Conservation (phyloP, 129 eudicot genomes). For the Chrysanthemum makinoi region DNA sequence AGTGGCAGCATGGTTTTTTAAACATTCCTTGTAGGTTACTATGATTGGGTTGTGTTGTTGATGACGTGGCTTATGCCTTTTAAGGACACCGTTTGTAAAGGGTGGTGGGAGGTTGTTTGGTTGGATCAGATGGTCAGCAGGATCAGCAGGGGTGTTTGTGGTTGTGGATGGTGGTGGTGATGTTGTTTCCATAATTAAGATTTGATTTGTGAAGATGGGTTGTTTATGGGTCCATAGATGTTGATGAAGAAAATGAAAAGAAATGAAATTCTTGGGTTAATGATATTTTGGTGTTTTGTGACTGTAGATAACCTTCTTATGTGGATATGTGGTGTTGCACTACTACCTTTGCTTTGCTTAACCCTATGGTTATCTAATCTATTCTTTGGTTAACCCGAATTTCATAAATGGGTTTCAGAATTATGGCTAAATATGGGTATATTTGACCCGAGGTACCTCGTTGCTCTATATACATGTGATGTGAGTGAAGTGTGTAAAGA, state of each 20-base stretch:
- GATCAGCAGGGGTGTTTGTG: constrained; percentile 4
- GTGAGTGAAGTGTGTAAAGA: no score
- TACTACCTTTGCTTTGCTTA: constrained; percentile 22
- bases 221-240: constrained; percentile 31
- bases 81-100: constrained; percentile 61
- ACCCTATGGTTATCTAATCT: constrained; percentile 37
- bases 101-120: constrained; percentile 32
- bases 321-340: constrained; percentile 30
- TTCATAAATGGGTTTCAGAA: constrained; percentile 5
- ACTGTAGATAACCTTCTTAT: constrained; percentile 38
- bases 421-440: constrained; percentile 16
- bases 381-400: constrained; percentile 40
- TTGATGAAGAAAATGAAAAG: constrained; percentile 2
- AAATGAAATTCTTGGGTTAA: background rate
- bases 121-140: constrained; percentile 49
- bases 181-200: constrained; percentile 40
- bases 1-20: constrained; percentile 89
- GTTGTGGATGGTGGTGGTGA: constrained; percentile 26
- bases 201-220: constrained; percentile 23
- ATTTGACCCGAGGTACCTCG: constrained; percentile 22
- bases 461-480: background rate
- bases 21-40: constrained; percentile 67
- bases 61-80: constrained; percentile 46
- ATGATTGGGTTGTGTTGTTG: constrained; percentile 43
- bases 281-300: background rate